Percentiles rank a stretch among this genome's conserved stretches.
Conservation (phyloP, 2,329 filamentous ascomycete species). For the Exophiala sp. region DNA sequence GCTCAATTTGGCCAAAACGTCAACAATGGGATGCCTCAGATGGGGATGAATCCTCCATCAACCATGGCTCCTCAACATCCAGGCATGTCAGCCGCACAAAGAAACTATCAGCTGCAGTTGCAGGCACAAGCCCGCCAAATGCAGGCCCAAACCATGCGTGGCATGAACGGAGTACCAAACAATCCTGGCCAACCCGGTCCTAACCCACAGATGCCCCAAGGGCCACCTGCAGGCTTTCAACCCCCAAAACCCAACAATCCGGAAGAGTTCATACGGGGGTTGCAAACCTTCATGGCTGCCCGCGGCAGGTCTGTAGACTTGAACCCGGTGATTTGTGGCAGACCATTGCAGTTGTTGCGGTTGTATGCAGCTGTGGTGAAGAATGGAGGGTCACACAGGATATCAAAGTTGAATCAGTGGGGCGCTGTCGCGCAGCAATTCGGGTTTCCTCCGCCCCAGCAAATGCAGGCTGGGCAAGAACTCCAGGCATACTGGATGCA, state of each 20-base stretch:
- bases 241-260: conserved; percentile 39
- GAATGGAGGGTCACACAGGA: conserved; percentile 67
- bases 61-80: conserved; percentile 43
- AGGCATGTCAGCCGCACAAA: conserved; percentile 65
- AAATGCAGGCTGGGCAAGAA: conserved; percentile 62
- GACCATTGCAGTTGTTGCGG: conserved; percentile 66
- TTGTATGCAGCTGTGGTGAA: conserved; percentile 74
- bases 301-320: conserved; percentile 68
- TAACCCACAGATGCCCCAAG: conserved; percentile 21
- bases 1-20: conserved; percentile 41
- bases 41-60: conserved; percentile 46
- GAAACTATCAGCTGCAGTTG: conserved; percentile 74
- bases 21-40: conserved; percentile 36
- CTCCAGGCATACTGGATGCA: conserved; percentile 71
- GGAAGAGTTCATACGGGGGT: conserved; percentile 68
- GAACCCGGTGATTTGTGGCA: conserved; percentile 66
- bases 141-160: conserved; percentile 15
- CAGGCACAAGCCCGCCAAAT: conserved; percentile 68
- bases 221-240: conserved; percentile 15
- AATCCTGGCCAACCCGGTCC: conserved; percentile 11
- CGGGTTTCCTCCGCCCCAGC: conserved; percentile 55
- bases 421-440: conserved; percentile 61
- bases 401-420: conserved; percentile 68
- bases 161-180: conserved; percentile 16
- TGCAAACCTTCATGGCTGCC: conserved; percentile 70